A percentile compares a stretch with the other conserved stretches of the same genome.
Conservation (phyloP, 2,329 filamentous ascomycete genomes). For the Fusarium paranaense region DNA sequence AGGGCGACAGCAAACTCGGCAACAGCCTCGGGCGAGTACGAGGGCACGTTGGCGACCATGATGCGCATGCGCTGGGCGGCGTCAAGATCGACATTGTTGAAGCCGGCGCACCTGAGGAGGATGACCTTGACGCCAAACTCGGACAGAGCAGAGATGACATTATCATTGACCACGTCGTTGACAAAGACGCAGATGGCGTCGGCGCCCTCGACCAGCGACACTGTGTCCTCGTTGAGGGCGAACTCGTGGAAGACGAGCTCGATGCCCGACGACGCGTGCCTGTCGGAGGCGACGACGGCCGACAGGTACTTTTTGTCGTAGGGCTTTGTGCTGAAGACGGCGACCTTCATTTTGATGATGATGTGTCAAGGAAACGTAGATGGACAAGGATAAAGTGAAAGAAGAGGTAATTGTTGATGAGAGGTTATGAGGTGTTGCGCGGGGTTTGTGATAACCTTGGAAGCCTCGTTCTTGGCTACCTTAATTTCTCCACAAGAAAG, state of each 20-base stretch:
- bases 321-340: conserved; percentile 73
- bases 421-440: conserved; percentile 6
- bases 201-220: conserved; percentile 62
- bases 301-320: conserved; percentile 70
- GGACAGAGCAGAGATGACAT: conserved; percentile 64
- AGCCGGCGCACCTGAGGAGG: conserved; percentile 75
- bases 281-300: conserved; percentile 51
- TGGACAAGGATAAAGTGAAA: background rate
- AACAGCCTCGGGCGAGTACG: conserved; percentile 76
- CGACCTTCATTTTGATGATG: conserved; percentile 62
- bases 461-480: conserved; percentile 19
- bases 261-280: conserved; percentile 51
- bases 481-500: conserved; percentile 38
- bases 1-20: conserved; percentile 77
- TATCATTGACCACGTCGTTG: conserved; percentile 68
- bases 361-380: conserved; percentile 2
- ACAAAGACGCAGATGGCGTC: conserved; percentile 76
- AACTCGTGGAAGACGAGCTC: conserved; percentile 70
- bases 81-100: conserved; percentile 73
- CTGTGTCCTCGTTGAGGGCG: conserved; percentile 66
- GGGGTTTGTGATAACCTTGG: conserved; percentile 33
- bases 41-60: conserved; percentile 74
- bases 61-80: conserved; percentile 66
- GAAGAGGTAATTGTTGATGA: background rate
- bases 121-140: conserved; percentile 65